phyloP scores from a whole-genome alignment of 2,329 filamentous ascomycete genomes.

The Tolypocladium cylindrosporum region DNA sequence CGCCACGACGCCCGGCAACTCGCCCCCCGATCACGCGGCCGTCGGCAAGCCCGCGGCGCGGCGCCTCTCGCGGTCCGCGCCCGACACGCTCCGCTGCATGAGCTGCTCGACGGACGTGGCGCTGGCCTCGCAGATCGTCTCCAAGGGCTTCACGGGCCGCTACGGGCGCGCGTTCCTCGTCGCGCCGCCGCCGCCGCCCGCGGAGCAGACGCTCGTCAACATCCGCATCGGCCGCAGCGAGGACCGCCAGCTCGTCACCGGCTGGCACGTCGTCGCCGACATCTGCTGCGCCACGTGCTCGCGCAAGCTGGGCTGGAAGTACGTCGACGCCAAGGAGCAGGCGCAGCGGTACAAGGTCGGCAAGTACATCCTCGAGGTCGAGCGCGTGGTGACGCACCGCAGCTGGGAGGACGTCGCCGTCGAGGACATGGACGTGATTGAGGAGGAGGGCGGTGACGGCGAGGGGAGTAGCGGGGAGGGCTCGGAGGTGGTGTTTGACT shows the following conservation, averaged over 20 bases:
- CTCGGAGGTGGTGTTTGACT: constrained; percentile 45
- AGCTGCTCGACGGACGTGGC: constrained; percentile 52
- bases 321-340: constrained; percentile 50
- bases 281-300: constrained; percentile 48
- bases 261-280: constrained; percentile 54
- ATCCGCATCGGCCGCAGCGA: constrained; percentile 44
- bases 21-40: constrained; percentile 10
- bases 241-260: constrained; percentile 49
- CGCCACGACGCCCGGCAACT: constrained; percentile 17
- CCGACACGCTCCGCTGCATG: constrained; percentile 48
- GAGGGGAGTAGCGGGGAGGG: neutral
- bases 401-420: constrained; percentile 35
- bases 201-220: constrained; percentile 34
- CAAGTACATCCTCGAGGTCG: constrained; percentile 57
- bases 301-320: constrained; percentile 56
- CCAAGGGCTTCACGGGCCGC: constrained; percentile 56
- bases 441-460: constrained; percentile 4
- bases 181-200: constrained; percentile 23
- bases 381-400: constrained; percentile 40
- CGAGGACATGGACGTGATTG: constrained; percentile 3
- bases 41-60: constrained; percentile 5
- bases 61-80: constrained; percentile 32
- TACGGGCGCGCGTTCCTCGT: constrained; percentile 56
- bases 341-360: constrained; percentile 58
- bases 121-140: constrained; percentile 50